A percentile compares a stretch with the other conserved stretches of the same genome.
Conservation (phyloP, 164 flowering plant species). For the Santalum album region DNA sequence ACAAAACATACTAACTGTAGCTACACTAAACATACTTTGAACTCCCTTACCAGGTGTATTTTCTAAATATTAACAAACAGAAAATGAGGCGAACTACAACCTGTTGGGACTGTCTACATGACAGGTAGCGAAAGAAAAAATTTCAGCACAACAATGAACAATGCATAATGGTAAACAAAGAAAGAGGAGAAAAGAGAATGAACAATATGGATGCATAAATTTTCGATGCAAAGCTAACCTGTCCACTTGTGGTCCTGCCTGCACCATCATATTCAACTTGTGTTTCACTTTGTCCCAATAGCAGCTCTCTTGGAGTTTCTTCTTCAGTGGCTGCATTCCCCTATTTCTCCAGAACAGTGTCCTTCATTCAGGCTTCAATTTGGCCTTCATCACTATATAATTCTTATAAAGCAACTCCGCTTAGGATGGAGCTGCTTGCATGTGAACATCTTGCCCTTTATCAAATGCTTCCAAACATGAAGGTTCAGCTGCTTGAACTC, state of each 20-base stretch:
- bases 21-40: too few species aligned
- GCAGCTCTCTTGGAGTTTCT: not conserved
- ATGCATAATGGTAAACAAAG: too few species aligned
- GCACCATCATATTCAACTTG: slow-evolving; percentile 6
- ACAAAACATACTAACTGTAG: too few species aligned
- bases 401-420: slow-evolving; percentile 6
- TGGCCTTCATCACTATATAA: slow-evolving; percentile 3
- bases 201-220: not conserved
- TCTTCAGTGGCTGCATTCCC: slow-evolving; percentile 4
- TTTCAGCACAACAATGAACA: too few species aligned
- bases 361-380: slow-evolving; percentile 2
- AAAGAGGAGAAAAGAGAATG: not conserved
- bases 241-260: slow-evolving; percentile 2
- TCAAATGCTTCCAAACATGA: slow-evolving; percentile 4
- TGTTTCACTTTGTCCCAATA: slow-evolving; percentile 2
- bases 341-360: slow-evolving; percentile 2
- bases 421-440: slow-evolving; percentile 5
- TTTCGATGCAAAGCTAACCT: slow-evolving; percentile 1
- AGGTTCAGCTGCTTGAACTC: slow-evolving; percentile 3
- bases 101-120: too few species aligned
- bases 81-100: too few species aligned
- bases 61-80: too few species aligned
- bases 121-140: too few species aligned
- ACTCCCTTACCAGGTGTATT: too few species aligned
- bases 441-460: slow-evolving; percentile 5